Evolutionary conservation across 176 grass and related monocot species (phyloP).

Genomic region (Hordeum marinum): DNA sequence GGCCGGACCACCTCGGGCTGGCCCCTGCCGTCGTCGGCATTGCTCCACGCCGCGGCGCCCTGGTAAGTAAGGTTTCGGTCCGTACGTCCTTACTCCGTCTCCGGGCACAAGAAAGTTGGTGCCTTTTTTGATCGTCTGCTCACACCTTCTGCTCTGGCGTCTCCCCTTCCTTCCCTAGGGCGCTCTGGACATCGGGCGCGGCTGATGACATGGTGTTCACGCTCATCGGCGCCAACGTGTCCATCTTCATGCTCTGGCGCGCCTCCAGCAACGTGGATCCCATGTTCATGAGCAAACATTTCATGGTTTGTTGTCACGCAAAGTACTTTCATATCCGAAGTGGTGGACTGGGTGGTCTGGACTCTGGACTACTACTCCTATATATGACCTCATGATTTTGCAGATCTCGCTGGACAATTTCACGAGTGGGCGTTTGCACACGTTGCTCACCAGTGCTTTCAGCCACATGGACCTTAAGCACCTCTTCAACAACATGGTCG

Average conservation of each 20-base stretch:
- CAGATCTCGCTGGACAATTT: conserved; percentile 88
- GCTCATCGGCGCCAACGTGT: conserved; percentile 58
- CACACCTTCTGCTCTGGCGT: too few species aligned
- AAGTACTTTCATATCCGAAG: too few species aligned
- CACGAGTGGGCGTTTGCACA: conserved; percentile 62
- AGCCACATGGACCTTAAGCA: conserved; percentile 48
- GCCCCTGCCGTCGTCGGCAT: background rate
- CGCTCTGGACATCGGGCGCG: too few species aligned
- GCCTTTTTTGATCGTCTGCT: too few species aligned
- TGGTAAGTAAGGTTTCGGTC: conserved; percentile 29
- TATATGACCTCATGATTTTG: conserved; percentile 6
- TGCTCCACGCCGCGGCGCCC: background rate
- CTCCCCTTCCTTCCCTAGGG: too few species aligned
- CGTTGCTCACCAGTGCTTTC: conserved; percentile 72
- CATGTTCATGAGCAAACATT: conserved; percentile 67
- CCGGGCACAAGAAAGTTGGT: too few species aligned
- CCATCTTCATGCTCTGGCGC: conserved; percentile 67
- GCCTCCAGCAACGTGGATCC: conserved; percentile 31
- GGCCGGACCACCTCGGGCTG: background rate
- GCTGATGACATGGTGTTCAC: conserved; percentile 34
- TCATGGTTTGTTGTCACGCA: conserved; percentile 44
- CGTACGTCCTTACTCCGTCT: background rate
- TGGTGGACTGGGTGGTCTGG: background rate
- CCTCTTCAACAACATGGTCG: conserved; percentile 69
- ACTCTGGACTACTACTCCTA: too few species aligned